Evolutionary conservation across 2,329 filamentous ascomycete species (phyloP), one percentile per base, ranked within the genome.

Genomic region (Pseudocercospora macadamiae): DNA sequence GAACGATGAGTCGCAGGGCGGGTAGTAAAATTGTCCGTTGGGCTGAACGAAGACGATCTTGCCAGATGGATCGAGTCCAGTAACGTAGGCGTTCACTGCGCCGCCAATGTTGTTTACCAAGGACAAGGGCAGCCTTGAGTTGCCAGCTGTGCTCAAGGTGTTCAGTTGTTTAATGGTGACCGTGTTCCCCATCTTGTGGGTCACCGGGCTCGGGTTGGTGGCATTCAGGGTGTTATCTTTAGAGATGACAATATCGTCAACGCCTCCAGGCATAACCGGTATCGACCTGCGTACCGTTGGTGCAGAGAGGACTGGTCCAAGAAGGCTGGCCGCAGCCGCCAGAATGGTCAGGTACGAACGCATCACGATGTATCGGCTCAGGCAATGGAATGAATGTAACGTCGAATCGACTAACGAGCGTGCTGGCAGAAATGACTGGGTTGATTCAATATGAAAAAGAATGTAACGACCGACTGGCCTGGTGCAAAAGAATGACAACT

Each of bases 21-120:
- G 80, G 56, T 82, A 81, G 30, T 76, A 73, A 53, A 77, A 72
- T 0, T 61, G 68, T 9, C 79, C 79, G 42, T 79, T 71, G 1
- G 73, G 65, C n/a, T 64, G 66, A 6, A 82, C 65, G 57, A 82
- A 79, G 25, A 81, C 79, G 5, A 81, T 71, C 2, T 67, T 64
- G 1, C 71, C 71, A 14, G 73, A 63, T 2, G 68, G 65, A 64
- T 82, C 79, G 2, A 79, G 65, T 3, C 79, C 80, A 14, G 76
- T 76, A 32, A 83, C 70, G 61, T 82, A 83, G 0, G 77, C 77
- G 51, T 77, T 79, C 59, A 82, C 64, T 0, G 66, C 61, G 3
- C 72, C 74, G 10, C 63, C 62, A 39, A 79, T 74, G 61, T 80
- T 81, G 67, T 82, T 82, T 61, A 79, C 71, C 5, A 82, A 65